Percentiles rank a stretch among this genome's conserved stretches.
Evolutionary conservation across 768 basidiomycete species (phyloP).

Genomic region (Leccinum aurantiacum): DNA sequence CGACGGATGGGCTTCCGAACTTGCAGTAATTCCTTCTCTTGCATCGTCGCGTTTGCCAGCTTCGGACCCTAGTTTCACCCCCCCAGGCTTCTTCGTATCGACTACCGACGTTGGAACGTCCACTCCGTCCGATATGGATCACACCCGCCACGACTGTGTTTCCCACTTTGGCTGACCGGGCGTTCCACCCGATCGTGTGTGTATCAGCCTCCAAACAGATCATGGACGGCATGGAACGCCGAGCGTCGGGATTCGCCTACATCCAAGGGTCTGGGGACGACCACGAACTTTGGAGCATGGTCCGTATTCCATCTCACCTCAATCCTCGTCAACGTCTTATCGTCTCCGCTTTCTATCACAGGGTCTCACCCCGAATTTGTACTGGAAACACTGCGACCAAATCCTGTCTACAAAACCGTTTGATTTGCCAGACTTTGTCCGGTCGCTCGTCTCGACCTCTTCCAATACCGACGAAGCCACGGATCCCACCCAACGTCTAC

Average conservation of each 20-base stretch:
- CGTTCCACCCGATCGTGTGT: constrained; percentile 75
- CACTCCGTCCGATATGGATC: constrained; percentile 87
- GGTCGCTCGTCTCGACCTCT: constrained; percentile 10
- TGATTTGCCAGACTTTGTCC: constrained; percentile 43
- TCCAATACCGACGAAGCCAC: not conserved
- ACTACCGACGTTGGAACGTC: constrained; percentile 56
- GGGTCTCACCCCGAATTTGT: constrained; percentile 74
- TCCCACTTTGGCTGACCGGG: constrained; percentile 33
- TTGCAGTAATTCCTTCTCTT: constrained; percentile 48
- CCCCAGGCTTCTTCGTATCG: constrained; percentile 67
- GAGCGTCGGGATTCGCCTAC: constrained; percentile 73
- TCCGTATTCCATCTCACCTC: constrained; percentile 29
- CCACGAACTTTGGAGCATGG: constrained; percentile 87
- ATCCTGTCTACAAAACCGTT: constrained; percentile 51
- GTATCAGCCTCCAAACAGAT: constrained; percentile 81
- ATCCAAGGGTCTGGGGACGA: constrained; percentile 96
- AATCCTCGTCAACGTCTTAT: not conserved
- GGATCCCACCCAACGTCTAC: not conserved
- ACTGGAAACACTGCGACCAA: constrained; percentile 57
- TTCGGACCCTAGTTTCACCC: not conserved
- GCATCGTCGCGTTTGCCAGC: not conserved
- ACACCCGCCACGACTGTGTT: constrained; percentile 65
- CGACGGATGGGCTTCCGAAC: constrained; percentile 64
- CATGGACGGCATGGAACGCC: constrained; percentile 57
- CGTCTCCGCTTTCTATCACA: constrained; percentile 25